phyloP scores from a whole-genome alignment of 164 flowering plant species.

The Nymphaea thermarum region DNA sequence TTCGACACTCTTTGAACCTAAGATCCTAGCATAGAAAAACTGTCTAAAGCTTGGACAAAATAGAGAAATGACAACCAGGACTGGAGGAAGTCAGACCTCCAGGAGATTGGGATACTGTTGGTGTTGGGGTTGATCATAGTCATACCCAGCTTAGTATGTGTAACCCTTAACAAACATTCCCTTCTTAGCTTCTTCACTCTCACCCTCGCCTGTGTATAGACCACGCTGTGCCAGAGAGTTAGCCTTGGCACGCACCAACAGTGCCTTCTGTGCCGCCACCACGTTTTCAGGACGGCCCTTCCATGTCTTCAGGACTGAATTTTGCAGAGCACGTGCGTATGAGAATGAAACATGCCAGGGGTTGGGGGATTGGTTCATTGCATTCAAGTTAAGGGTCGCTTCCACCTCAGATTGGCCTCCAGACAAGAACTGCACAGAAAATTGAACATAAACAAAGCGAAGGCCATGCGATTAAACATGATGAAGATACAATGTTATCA shows the following conservation, averaged over 20 bases:
- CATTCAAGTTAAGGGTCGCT: slow-evolving; percentile 14
- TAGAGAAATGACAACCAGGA: too few species aligned
- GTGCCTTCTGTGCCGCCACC: slow-evolving; percentile 10
- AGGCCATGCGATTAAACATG: background rate
- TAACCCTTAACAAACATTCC: slow-evolving; percentile 53
- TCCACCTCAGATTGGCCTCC: slow-evolving; percentile 16
- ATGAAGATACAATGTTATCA: background rate
- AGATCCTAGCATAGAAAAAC: too few species aligned
- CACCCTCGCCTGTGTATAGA: slow-evolving; percentile 44
- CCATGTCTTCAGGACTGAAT: slow-evolving; percentile 14
- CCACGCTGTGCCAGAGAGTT: slow-evolving; percentile 37
- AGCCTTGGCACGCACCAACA: slow-evolving; percentile 10
- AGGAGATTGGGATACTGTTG: too few species aligned
- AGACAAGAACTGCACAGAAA: slow-evolving; percentile 9
- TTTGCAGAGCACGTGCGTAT: slow-evolving; percentile 13
- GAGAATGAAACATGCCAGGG: slow-evolving; percentile 16
- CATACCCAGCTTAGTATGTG: slow-evolving; percentile 13
- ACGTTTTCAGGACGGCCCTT: slow-evolving; percentile 11
- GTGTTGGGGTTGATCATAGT: too few species aligned
- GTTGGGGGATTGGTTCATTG: slow-evolving; percentile 13
- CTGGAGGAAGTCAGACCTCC: too few species aligned
- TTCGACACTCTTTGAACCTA: too few species aligned
- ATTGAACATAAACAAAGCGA: background rate
- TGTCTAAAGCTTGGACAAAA: too few species aligned
- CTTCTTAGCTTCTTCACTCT: slow-evolving; percentile 40